A percentile compares a stretch with the other conserved stretches of the same genome.
Conservation (phyloP, 192 early-diverging fungal species). For the Phlyctochytrium planicorne region DNA sequence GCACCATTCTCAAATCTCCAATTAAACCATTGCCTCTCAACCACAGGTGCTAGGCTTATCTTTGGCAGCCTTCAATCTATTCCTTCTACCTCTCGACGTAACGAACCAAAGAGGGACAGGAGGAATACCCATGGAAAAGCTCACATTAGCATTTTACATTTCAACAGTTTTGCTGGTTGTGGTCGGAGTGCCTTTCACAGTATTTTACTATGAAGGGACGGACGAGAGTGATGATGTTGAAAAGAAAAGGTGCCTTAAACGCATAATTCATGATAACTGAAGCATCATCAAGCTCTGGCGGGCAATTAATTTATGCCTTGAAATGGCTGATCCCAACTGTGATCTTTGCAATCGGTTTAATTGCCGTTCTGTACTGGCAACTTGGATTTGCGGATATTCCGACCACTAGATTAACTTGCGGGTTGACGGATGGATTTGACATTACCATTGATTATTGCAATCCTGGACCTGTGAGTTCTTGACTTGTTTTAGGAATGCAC, state of each 20-base stretch:
- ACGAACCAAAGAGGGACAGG: constrained; percentile 51
- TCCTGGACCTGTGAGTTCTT: too few relatives aligned
- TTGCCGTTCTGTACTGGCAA: constrained; percentile 49
- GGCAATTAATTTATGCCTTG: constrained; percentile 50
- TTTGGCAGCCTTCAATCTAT: constrained; percentile 54
- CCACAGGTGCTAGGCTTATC: constrained; percentile 46
- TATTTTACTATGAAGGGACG: constrained; percentile 63
- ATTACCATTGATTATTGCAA: constrained; percentile 29
- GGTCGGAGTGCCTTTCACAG: constrained; percentile 56
- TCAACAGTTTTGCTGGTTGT: constrained; percentile 45
- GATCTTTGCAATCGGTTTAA: constrained; percentile 40
- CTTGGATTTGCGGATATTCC: constrained; percentile 47
- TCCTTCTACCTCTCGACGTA: constrained; percentile 63
- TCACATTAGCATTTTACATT: constrained; percentile 52
- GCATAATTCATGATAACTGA: constrained; percentile 5
- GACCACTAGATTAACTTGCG: constrained; percentile 22
- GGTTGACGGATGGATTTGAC: constrained; percentile 15
- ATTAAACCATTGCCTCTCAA: not conserved
- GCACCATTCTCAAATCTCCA: not conserved
- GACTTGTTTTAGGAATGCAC: too few relatives aligned
- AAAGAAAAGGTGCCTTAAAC: constrained; percentile 42
- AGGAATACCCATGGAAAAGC: constrained; percentile 50
- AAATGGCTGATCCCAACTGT: constrained; percentile 57
- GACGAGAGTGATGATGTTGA: constrained; percentile 50
- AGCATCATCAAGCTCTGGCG: not conserved